Evolutionary conservation across 495 filamentous ascomycete species (phyloP).

Genomic region (Letharia columbiana): DNA sequence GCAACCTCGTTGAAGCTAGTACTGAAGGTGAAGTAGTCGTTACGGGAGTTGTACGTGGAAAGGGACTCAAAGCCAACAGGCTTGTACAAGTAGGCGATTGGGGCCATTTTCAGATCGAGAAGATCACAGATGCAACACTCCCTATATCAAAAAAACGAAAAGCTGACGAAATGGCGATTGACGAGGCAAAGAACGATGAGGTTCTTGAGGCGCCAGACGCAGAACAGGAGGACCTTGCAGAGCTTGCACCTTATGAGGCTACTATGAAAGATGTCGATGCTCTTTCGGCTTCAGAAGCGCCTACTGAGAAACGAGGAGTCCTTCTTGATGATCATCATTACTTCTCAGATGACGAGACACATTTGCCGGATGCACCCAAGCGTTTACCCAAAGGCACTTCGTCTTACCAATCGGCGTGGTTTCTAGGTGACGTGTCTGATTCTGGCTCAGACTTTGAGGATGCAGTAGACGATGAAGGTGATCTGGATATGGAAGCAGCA

Average conservation of each 20-base stretch:
- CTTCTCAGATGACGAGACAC: slow-evolving; percentile 83
- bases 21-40: slow-evolving; percentile 52
- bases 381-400: slow-evolving; percentile 85
- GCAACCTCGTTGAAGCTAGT: slow-evolving; percentile 33
- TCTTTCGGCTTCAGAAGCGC: slow-evolving; percentile 44
- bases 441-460: slow-evolving; percentile 79
- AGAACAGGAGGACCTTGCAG: slow-evolving; percentile 72
- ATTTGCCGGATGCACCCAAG: slow-evolving; percentile 54
- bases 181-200: slow-evolving; percentile 43
- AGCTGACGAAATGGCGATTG: slow-evolving; percentile 61
- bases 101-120: slow-evolving; percentile 91
- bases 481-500: slow-evolving; percentile 37
- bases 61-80: slow-evolving; percentile 78
- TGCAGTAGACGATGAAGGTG: slow-evolving; percentile 44
- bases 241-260: slow-evolving; percentile 75
- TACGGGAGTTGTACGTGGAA: slow-evolving; percentile 82
- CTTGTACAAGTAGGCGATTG: slow-evolving; percentile 87
- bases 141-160: slow-evolving; percentile 44
- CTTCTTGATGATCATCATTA: slow-evolving; percentile 96
- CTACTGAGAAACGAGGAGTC: slow-evolving; percentile 61
- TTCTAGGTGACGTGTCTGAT: slow-evolving; percentile 74
- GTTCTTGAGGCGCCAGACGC: slow-evolving; percentile 59
- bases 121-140: slow-evolving; percentile 65
- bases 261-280: slow-evolving; percentile 62
- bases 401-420: slow-evolving; percentile 90